Conservation (phyloP, 768 basidiomycete species). For the Astraeus odoratus region DNA sequence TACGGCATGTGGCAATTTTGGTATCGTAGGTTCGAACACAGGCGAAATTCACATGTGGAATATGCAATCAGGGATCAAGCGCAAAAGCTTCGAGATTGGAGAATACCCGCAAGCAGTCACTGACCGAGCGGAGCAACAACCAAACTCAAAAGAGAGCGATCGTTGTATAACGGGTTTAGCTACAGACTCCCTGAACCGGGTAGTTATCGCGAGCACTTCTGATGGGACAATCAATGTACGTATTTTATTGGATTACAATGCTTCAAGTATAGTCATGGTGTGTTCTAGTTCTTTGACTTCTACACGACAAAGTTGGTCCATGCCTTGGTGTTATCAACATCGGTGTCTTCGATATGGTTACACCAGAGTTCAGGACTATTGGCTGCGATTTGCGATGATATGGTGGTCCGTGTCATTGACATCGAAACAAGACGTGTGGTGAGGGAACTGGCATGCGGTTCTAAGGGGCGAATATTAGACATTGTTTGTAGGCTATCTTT, state of each 20-base stretch:
- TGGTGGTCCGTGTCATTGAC: slow-evolving; percentile 79
- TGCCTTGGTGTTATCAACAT: slow-evolving; percentile 59
- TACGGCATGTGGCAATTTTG: slow-evolving; percentile 94
- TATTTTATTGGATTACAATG: slow-evolving; percentile 7
- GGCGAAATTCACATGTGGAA: slow-evolving; percentile 90
- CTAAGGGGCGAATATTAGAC: slow-evolving; percentile 81
- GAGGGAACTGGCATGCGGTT: slow-evolving; percentile 74
- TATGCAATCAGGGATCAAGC: slow-evolving; percentile 87
- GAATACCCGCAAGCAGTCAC: slow-evolving; percentile 50
- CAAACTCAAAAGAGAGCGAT: slow-evolving; percentile 36
- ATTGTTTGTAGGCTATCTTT: slow-evolving; percentile 45
- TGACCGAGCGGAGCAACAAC: slow-evolving; percentile 34
- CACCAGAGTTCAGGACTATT: slow-evolving; percentile 84
- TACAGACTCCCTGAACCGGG: slow-evolving; percentile 77
- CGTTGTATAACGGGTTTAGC: slow-evolving; percentile 76
- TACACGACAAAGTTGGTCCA: slow-evolving; percentile 73
- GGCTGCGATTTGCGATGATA: slow-evolving; percentile 81
- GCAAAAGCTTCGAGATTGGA: slow-evolving; percentile 71
- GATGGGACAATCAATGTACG: slow-evolving; percentile 87
- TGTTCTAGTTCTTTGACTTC: slow-evolving; percentile 88
- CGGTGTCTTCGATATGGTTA: slow-evolving; percentile 61
- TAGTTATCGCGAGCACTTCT: slow-evolving; percentile 76
- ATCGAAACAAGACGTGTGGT: slow-evolving; percentile 86
- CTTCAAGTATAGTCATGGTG: slow-evolving; percentile 1
- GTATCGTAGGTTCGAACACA: slow-evolving; percentile 74